These are phyloP conservation scores for Pseudozyma hubeiensis DNA, from an alignment of 1,284 basidiomycete genomes.

Conservation along the genomic window DNA sequence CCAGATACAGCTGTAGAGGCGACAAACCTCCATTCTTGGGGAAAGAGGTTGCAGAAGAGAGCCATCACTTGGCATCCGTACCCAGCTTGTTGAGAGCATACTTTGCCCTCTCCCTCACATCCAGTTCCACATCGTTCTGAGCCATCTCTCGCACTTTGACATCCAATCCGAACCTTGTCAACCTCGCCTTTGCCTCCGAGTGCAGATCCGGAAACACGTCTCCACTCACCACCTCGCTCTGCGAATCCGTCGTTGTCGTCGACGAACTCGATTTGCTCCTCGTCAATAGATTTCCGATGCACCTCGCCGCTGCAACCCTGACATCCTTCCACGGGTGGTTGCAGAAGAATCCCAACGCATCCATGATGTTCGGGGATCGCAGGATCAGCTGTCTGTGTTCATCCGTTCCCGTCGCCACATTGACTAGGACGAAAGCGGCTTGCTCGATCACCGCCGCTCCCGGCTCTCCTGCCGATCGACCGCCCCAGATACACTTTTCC, in stretches of 20 bases:
- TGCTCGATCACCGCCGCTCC: constrained; percentile 56
- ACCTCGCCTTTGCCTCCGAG: constrained; percentile 30
- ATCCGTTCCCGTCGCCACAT: constrained; percentile 61
- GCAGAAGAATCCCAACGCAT: constrained; percentile 55
- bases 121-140: constrained; percentile 36
- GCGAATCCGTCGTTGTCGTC: not conserved
- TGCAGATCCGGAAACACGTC: constrained; percentile 13
- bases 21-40: too few species aligned
- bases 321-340: constrained; percentile 49
- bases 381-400: constrained; percentile 42
- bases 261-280: constrained; percentile 10
- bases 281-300: constrained; percentile 36
- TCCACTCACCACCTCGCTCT: not conserved
- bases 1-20: too few species aligned
- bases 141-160: constrained; percentile 31
- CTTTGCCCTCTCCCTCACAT: constrained; percentile 46
- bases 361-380: constrained; percentile 54
- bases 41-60: too few species aligned
- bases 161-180: constrained; percentile 40
- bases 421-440: constrained; percentile 58
- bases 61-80: constrained; percentile 3
- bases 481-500: constrained; percentile 55
- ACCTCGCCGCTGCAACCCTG: constrained; percentile 41
- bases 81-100: constrained; percentile 40
- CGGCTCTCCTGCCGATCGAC: constrained; percentile 31